Evolutionary conservation across 176 grass and related monocot genomes (phyloP), one percentile per base, ranked within the genome.

Genomic region (Bolboschoenus planiculmis): DNA sequence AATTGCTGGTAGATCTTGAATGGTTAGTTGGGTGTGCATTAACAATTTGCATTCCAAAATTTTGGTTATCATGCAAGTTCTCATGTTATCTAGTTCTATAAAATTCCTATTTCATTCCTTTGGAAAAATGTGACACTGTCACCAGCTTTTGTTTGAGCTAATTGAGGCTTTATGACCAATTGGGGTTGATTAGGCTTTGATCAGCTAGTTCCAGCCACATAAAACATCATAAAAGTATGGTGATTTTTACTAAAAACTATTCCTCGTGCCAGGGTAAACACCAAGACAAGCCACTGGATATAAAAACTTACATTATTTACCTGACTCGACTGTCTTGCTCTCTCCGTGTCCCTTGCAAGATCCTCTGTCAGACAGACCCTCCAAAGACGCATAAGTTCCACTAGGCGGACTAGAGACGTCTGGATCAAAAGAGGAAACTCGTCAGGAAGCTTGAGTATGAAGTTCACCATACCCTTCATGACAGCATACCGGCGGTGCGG

Each of bases 401-500:
- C 96, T 18, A 98, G 78, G 23, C 96, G 92, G 7, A 86, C 90
- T 20, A 98, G 82, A 42, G 96, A 95, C n/a, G 93, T 93, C 80
- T 95, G 96, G 85, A 98, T 98, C 63, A 95, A 82, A 75, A 98
- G 91, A 85, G 96, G 96, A 58, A 90, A 95, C 70, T 98, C 96
- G 33, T 98, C 96, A 14, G 96, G 96, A 85, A 98, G 90, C 84
- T 98, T 98, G 14, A 98, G 92, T 80, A 95, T 95, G 89, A 98
- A 98, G 56, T 81, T 98, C 44, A 93, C 89, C 96, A 98, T 98
- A 78, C 96, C 96, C 86, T 92, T 98, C 90, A 98, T 85, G 50
- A 98, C 96, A 88, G 96, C 90, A 90, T 93, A 95, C 20, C 96
- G 93, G 34, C 96, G 90, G 83, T 95, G 88, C 14, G 92, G 96